These are phyloP conservation scores for Amylocarpus encephaloides DNA, from an alignment of 2,329 filamentous ascomycete species.

Conservation along the genomic window DNA sequence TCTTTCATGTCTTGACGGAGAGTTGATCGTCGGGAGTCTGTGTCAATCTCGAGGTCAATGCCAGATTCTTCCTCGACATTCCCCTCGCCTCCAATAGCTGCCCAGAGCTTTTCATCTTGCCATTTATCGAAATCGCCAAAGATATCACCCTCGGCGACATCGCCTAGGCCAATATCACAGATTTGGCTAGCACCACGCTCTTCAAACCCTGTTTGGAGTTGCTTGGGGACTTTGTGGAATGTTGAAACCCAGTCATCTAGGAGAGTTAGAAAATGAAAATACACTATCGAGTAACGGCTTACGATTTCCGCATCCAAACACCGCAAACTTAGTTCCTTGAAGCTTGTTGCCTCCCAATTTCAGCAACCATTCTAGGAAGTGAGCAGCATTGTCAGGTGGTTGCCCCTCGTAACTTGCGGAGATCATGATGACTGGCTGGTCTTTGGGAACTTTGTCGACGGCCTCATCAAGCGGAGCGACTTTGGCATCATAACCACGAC, in stretches of 20 bases:
- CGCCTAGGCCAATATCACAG: constrained; percentile 11
- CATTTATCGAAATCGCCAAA: constrained; percentile 63
- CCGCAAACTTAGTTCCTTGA: constrained; percentile 54
- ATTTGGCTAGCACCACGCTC: constrained; percentile 10
- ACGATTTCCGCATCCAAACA: constrained; percentile 62
- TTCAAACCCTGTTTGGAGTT: constrained; percentile 41
- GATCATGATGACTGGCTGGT: constrained; percentile 59
- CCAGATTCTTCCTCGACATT: constrained; percentile 15
- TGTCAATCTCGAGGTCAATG: constrained; percentile 21
- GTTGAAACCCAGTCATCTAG: constrained; percentile 50
- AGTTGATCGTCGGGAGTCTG: constrained; percentile 17
- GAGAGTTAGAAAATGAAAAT: constrained; percentile 28
- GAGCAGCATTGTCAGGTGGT: constrained; percentile 63
- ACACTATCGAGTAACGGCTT: constrained; percentile 15
- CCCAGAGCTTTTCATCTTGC: constrained; percentile 54
- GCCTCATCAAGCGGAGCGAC: constrained; percentile 56
- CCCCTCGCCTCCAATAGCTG: constrained; percentile 21
- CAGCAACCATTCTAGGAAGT: constrained; percentile 63
- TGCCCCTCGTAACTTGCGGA: constrained; percentile 69
- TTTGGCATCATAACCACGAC: constrained; percentile 49
- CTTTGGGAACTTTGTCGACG: constrained; percentile 51
- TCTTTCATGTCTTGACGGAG: constrained; percentile 59
- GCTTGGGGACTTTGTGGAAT: constrained; percentile 60
- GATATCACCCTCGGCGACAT: constrained; percentile 44
- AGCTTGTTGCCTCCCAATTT: constrained; percentile 36